Percentiles rank a stretch among this genome's conserved stretches.
Conservation (phyloP, 306 rosid genomes). For the Corylus avellana region DNA sequence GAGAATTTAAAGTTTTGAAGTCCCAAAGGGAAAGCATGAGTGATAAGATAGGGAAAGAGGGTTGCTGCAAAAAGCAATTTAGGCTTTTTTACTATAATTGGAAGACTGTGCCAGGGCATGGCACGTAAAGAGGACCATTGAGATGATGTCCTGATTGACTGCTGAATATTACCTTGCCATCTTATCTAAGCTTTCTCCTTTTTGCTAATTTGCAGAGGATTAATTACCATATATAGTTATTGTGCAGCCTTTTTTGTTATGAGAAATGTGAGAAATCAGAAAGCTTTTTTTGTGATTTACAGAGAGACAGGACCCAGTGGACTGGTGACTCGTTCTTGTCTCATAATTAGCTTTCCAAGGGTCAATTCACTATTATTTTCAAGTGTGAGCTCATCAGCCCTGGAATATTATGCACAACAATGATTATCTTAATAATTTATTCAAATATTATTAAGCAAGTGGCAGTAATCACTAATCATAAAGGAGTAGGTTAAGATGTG, state of each 20-base stretch:
- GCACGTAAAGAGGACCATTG: too few relatives aligned
- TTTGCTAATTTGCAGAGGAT: background rate
- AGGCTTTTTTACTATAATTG: too few relatives aligned
- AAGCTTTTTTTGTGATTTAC: background rate
- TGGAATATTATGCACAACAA: background rate
- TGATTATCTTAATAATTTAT: background rate
- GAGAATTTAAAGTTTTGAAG: too few relatives aligned
- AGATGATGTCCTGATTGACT: too few relatives aligned
- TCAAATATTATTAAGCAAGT: background rate
- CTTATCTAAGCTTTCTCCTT: background rate
- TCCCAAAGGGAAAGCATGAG: too few relatives aligned
- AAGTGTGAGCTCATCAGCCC: background rate
- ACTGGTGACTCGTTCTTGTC: background rate
- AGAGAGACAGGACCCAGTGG: background rate
- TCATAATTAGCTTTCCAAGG: background rate
- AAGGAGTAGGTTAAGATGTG: slow-evolving; percentile 20
- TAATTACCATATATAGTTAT: too few relatives aligned
- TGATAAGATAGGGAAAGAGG: too few relatives aligned
- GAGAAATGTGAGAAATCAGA: background rate
- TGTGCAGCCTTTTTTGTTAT: too few relatives aligned
- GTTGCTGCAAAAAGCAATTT: too few relatives aligned
- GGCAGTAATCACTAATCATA: background rate
- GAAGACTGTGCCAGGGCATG: too few relatives aligned
- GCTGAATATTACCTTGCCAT: too few relatives aligned
- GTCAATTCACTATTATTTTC: slow-evolving; percentile 10